Conservation (phyloP, 2,329 filamentous ascomycete species). For the Magnaporthiopsis incrustans region DNA sequence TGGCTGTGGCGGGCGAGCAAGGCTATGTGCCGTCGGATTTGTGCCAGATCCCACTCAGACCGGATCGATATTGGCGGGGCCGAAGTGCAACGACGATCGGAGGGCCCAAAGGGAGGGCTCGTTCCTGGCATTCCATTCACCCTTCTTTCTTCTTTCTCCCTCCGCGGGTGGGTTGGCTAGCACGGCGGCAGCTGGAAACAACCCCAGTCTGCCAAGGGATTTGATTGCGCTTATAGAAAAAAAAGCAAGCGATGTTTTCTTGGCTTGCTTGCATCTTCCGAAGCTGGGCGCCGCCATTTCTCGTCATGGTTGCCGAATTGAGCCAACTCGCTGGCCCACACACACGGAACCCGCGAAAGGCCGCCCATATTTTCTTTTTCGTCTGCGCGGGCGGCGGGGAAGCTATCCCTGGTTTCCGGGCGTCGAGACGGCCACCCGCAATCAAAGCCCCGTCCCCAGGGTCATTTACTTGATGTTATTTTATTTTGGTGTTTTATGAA, state of each 20-base stretch:
- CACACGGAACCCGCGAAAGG: not conserved
- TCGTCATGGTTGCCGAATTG: not conserved
- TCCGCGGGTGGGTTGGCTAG: too few species aligned
- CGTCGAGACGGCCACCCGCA: too few species aligned
- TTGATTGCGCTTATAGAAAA: not conserved
- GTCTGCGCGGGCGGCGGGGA: too few species aligned
- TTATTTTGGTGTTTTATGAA: not conserved
- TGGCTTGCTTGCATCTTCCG: not conserved
- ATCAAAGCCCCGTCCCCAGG: too few species aligned
- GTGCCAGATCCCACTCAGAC: not conserved
- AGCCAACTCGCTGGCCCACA: not conserved
- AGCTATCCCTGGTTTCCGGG: not conserved
- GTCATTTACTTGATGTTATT: not conserved
- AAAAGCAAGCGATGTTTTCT: not conserved
- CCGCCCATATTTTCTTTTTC: too few species aligned
- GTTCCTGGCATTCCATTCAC: not conserved
- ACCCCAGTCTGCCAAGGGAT: not conserved
- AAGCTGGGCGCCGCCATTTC: not conserved
- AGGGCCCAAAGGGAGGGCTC: not conserved
- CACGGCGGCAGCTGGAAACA: not conserved
- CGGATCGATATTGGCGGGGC: not conserved
- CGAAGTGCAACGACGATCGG: not conserved
- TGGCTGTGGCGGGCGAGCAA: too few species aligned
- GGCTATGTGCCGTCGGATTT: too few species aligned
- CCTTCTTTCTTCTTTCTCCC: not conserved